phyloP scores from a whole-genome alignment of 768 basidiomycete species.

The Tricholoma sp. region DNA sequence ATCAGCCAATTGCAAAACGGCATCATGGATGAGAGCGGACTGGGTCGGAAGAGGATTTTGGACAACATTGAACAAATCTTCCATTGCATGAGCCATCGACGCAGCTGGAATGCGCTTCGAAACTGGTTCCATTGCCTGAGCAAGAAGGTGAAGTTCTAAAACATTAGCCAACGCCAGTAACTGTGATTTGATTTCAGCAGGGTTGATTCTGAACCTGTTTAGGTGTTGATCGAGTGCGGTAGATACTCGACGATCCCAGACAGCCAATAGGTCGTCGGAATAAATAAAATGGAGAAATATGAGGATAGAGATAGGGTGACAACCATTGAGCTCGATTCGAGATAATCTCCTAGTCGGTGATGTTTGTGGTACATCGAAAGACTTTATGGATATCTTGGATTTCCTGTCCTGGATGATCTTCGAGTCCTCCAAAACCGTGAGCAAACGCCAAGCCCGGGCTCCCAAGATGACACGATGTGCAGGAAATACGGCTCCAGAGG shows the following conservation, averaged over 20 bases:
- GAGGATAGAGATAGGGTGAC: conserved; percentile 62
- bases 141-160: conserved; percentile 53
- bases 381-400: conserved; percentile 26
- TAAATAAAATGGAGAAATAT: conserved; percentile 85
- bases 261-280: conserved; percentile 71
- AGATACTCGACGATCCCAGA: conserved; percentile 78
- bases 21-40: conserved; percentile 50
- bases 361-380: conserved; percentile 9
- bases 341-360: conserved; percentile 2
- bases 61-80: conserved; percentile 39
- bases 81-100: conserved; percentile 48
- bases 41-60: conserved; percentile 14
- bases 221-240: conserved; percentile 37
- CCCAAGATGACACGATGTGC: conserved; percentile 66
- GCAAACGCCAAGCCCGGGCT: conserved; percentile 48
- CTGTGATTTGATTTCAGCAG: conserved; percentile 54
- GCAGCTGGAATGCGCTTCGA: conserved; percentile 50
- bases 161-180: conserved; percentile 52
- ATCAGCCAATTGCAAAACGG: conserved; percentile 68
- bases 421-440: conserved; percentile 34
- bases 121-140: conserved; percentile 49
- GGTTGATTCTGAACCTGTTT: conserved; percentile 34
- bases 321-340: conserved; percentile 45
- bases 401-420: conserved; percentile 20
- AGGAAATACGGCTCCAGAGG: conserved; percentile 41